Base-by-base conservation (phyloP, 2,329 filamentous ascomycete genomes). In the Aspergillaceae sp. region DNA sequence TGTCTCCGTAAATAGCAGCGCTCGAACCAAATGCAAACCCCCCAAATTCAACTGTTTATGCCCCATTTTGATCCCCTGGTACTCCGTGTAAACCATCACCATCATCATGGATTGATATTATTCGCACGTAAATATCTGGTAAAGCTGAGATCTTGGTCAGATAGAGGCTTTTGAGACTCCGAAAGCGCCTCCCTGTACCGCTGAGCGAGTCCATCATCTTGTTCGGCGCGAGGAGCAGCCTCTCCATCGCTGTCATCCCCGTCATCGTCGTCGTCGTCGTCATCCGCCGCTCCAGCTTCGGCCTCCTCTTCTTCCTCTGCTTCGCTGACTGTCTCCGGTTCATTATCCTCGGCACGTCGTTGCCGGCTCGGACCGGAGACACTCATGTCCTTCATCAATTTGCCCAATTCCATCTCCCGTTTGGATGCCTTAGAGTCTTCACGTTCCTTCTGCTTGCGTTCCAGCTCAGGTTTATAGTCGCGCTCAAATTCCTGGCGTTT, bases 301-400 rank as follows among this genome's bases (percentile, higher is more conserved):
- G 69, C 46, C 29, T 74, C 72, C 34, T 74, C 74, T 7, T 74
- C 72, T 40, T 77, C 74, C 49, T 77, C 74, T 4, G 65, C 63
- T 37, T 79, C 76, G 40, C 68, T 72, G 40, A 72, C 62, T 29
- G 70, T 72, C 51, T 75, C 73, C 3, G 63, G 57, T 46, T 61
- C 58, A 47, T 64, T 51, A 48, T 51, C 59, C 48, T 51, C 58
- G 2, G 49, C 41, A 46, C 52, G 53, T 41, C 51, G 54, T 51
- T 47, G 51, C 57, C 47, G 55, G 37, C 45, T 67, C 50, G 62
- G 52, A 26, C 68, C 67, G 19, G 73, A 73, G 40, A 87, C 77
- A 44, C 76, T 75, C 87, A 98, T 94, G 56, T 92, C 91, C 63
- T 85, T 84, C 89, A 98, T 95, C 74, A 98, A 81, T 72, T 87